A percentile compares a stretch with the other conserved stretches of the same genome.
phyloP scores from a whole-genome alignment of 768 basidiomycete species.

The Leccinum imitatum region DNA sequence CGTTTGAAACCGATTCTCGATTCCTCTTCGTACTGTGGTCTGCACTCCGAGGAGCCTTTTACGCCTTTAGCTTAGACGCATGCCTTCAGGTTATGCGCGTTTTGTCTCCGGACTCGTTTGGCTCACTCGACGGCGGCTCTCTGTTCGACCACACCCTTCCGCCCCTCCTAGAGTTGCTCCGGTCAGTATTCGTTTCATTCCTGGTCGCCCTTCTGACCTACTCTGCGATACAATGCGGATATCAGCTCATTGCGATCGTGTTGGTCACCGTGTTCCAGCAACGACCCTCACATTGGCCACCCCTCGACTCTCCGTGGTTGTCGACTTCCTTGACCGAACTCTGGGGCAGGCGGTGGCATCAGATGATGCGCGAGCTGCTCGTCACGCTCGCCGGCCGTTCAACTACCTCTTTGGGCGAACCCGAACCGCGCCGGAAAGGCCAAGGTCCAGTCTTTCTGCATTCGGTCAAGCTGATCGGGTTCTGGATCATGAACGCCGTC shows the following conservation, averaged over 20 bases:
- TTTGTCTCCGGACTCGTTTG: constrained; percentile 42
- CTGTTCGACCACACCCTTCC: constrained; percentile 38
- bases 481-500: constrained; percentile 56
- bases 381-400: constrained; percentile 46
- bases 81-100: constrained; percentile 13
- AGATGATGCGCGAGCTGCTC: constrained; percentile 58
- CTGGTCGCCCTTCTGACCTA: constrained; percentile 46
- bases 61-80: constrained; percentile 18
- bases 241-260: constrained; percentile 44
- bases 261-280: constrained; percentile 48
- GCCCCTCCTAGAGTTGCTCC: constrained; percentile 32
- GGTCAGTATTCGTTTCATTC: constrained; percentile 44
- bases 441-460: too few species aligned
- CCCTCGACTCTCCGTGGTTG: constrained; percentile 52
- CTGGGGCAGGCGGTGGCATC: constrained; percentile 69
- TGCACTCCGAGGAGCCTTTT: background rate
- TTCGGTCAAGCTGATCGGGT: constrained; percentile 41
- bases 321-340: constrained; percentile 58
- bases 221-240: constrained; percentile 41
- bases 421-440: too few species aligned
- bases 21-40: constrained; percentile 13
- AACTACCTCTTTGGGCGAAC: constrained; percentile 43
- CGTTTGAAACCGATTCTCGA: constrained; percentile 14
- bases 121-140: constrained; percentile 30
- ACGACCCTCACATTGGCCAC: constrained; percentile 57